Percentiles rank a stretch among this genome's conserved stretches.
Conservation (phyloP, 768 basidiomycete species). For the Lyophyllum semitale region DNA sequence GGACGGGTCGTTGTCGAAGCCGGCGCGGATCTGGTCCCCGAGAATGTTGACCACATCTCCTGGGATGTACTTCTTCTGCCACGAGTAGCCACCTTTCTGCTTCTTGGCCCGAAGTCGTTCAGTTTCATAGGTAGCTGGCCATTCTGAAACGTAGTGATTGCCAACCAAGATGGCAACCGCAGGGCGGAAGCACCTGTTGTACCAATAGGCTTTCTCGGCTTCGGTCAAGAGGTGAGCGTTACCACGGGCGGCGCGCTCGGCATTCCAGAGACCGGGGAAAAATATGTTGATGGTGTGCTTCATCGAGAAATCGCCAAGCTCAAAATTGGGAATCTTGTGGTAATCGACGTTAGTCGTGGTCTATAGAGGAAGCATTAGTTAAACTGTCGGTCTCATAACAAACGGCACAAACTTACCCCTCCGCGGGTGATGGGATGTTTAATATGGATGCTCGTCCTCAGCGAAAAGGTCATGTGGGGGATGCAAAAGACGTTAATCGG, state of each 20-base stretch:
- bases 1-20: background rate
- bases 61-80: slow-evolving; percentile 20
- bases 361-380: background rate
- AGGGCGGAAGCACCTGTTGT: slow-evolving; percentile 26
- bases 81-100: slow-evolving; percentile 15
- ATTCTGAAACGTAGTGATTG: slow-evolving; percentile 15
- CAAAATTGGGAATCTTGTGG: slow-evolving; percentile 30
- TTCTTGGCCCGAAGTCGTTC: slow-evolving; percentile 24
- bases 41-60: slow-evolving; percentile 5
- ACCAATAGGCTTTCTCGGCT: slow-evolving; percentile 16
- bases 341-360: slow-evolving; percentile 6
- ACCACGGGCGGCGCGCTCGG: background rate
- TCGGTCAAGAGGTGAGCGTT: slow-evolving; percentile 3
- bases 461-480: slow-evolving; percentile 1
- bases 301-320: slow-evolving; percentile 25
- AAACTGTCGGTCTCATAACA: background rate
- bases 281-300: slow-evolving; percentile 21
- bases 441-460: slow-evolving; percentile 7
- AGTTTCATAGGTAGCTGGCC: slow-evolving; percentile 21
- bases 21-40: slow-evolving; percentile 12
- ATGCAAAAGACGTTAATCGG: slow-evolving; percentile 5
- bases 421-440: background rate
- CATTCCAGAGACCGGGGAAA: slow-evolving; percentile 24
- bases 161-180: slow-evolving; percentile 12
- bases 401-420: background rate